phyloP scores from a whole-genome alignment of 208 protist species.

The Leishmania amazonensis region DNA sequence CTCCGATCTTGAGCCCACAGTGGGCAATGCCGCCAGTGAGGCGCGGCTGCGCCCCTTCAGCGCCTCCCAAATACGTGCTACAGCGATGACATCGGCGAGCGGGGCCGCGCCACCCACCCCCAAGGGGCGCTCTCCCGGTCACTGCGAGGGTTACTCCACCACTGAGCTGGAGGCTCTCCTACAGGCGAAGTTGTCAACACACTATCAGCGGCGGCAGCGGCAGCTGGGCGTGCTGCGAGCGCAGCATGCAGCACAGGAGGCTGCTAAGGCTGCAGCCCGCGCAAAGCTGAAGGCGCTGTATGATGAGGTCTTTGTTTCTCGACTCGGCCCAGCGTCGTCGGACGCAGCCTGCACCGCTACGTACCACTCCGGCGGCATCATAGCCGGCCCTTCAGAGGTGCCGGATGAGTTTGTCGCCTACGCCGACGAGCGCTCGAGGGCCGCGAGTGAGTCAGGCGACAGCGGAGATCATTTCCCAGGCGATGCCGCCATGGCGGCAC shows the following conservation, averaged over 20 bases:
- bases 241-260: conserved; percentile 34
- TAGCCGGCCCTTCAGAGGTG: neutral
- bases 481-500: neutral
- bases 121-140: conserved; percentile 9
- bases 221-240: conserved; percentile 36
- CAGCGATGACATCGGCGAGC: neutral
- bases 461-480: neutral
- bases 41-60: conserved; percentile 8
- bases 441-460: neutral
- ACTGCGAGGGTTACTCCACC: conserved; percentile 43
- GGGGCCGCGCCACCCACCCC: conserved; percentile 2
- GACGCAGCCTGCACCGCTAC: conserved; percentile 1
- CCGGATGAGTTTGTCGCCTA: too few relatives aligned
- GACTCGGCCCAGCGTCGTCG: conserved; percentile 7
- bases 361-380: conserved; percentile 15
- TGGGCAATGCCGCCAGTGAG: conserved; percentile 3
- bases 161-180: conserved; percentile 54
- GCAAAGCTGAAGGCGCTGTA: conserved; percentile 59
- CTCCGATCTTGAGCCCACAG: neutral
- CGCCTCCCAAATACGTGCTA: neutral
- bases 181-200: conserved; percentile 50
- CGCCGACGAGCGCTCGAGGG: neutral
- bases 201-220: conserved; percentile 45
- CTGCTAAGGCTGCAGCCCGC: conserved; percentile 19
- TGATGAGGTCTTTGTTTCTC: conserved; percentile 27